phyloP scores from a whole-genome alignment of 1,139 yeast species.

The Pichia sp. region DNA sequence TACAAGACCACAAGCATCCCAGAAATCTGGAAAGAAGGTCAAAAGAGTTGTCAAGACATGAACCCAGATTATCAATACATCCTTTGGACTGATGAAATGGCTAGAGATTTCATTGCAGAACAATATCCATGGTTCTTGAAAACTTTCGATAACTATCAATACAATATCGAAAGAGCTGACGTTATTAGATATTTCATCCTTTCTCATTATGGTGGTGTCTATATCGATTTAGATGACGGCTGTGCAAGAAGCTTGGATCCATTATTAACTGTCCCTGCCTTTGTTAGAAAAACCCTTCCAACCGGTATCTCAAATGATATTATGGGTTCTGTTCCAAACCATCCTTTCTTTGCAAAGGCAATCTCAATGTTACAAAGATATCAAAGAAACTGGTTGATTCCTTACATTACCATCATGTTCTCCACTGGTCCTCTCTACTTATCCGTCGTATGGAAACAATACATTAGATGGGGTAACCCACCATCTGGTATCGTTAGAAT shows the following conservation, averaged over 20 bases:
- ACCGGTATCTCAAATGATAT: conserved; percentile 93
- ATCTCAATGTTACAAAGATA: conserved; percentile 63
- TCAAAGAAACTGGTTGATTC: conserved; percentile 73
- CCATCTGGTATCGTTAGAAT: conserved; percentile 63
- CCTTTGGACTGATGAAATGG: conserved; percentile 87
- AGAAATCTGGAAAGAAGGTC: conserved; percentile 77
- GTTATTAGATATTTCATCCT: conserved; percentile 88
- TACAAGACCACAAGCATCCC: conserved; percentile 80
- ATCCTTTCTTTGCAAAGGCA: conserved; percentile 78
- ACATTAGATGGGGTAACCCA: conserved; percentile 74
- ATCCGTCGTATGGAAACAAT: conserved; percentile 85
- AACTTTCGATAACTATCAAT: conserved; percentile 75
- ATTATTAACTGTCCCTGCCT: conserved; percentile 75
- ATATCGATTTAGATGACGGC: conserved; percentile 89
- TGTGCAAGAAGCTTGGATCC: conserved; percentile 80
- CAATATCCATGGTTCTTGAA: conserved; percentile 84
- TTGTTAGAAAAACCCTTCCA: conserved; percentile 84
- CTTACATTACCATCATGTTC: conserved; percentile 90
- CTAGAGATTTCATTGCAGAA: conserved; percentile 73
- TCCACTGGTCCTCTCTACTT: conserved; percentile 91
- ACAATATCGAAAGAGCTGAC: conserved; percentile 88
- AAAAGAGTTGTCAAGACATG: conserved; percentile 66
- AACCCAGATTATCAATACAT: conserved; percentile 89
- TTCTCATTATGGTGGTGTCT: conserved; percentile 84
- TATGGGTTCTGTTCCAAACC: conserved; percentile 86